Conservation (phyloP, 129 eudicot species). For the Daucus carota region DNA sequence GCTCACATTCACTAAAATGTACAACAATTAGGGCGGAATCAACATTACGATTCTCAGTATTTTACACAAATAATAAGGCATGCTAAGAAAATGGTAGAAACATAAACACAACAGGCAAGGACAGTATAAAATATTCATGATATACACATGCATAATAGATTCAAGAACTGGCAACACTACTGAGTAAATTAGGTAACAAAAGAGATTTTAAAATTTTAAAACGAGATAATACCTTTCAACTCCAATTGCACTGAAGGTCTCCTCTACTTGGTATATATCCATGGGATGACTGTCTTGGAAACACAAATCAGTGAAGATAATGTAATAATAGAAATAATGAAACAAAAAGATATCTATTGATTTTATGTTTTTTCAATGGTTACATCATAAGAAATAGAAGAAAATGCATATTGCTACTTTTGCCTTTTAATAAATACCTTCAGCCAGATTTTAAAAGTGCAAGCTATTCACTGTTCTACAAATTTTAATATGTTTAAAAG, state of each 20-base stretch:
- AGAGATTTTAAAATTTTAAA: background rate
- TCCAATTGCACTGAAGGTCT: background rate
- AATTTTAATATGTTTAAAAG: background rate
- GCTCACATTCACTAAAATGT: background rate
- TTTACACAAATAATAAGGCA: background rate
- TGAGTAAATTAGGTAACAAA: background rate
- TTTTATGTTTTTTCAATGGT: background rate
- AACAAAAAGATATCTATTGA: conserved; percentile 8
- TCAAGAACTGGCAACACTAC: background rate
- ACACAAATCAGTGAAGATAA: conserved; percentile 9
- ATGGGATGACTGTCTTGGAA: background rate
- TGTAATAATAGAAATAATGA: conserved; percentile 11
- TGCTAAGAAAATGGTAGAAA: background rate
- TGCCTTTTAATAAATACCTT: background rate
- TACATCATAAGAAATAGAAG: background rate
- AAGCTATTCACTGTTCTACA: background rate
- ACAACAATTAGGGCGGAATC: background rate
- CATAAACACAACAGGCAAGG: background rate
- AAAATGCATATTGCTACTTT: background rate
- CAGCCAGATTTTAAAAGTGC: background rate
- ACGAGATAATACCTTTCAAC: background rate
- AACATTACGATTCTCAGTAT: background rate
- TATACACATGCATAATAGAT: background rate
- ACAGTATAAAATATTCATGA: background rate
- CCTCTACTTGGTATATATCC: background rate